Conservation (phyloP, 805 yeast genomes). For the Lipomyces yamanashiensis region DNA sequence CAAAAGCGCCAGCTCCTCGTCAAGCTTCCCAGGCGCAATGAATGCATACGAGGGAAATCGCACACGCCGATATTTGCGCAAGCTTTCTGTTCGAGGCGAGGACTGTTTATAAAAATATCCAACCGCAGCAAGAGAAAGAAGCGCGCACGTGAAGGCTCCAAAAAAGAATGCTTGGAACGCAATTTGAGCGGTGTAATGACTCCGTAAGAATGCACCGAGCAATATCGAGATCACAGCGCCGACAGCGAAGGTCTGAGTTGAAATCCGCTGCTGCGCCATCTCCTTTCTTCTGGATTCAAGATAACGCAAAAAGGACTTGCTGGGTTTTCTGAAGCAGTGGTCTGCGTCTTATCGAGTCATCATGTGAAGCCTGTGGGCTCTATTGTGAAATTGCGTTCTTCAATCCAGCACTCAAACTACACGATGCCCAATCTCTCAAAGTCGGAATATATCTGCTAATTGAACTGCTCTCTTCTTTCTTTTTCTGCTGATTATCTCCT, state of each 20-base stretch:
- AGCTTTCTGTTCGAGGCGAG: slow-evolving; percentile 20
- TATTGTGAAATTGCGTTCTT: background rate
- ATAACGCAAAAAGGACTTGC: background rate
- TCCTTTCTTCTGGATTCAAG: background rate
- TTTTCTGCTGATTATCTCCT: too few species aligned
- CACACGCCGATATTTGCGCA: slow-evolving; percentile 24
- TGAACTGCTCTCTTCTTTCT: too few species aligned
- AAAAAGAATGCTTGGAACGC: slow-evolving; percentile 28
- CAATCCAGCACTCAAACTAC: background rate
- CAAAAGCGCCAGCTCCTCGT: slow-evolving; percentile 22
- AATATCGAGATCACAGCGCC: slow-evolving; percentile 16
- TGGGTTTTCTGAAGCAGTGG: background rate
- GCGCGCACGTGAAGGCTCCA: slow-evolving; percentile 22
- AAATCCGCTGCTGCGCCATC: slow-evolving; percentile 8
- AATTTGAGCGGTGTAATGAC: slow-evolving; percentile 27
- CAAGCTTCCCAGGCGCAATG: slow-evolving; percentile 21
- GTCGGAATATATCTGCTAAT: too few species aligned
- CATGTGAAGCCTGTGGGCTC: background rate
- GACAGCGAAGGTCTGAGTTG: background rate
- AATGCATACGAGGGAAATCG: slow-evolving; percentile 35
- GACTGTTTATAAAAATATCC: slow-evolving; percentile 33
- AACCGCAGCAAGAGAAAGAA: slow-evolving; percentile 31
- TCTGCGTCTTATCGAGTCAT: slow-evolving; percentile 9
- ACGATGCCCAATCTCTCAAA: too few species aligned
- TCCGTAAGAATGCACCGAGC: slow-evolving; percentile 21